phyloP scores from a whole-genome alignment of 2,329 filamentous ascomycete genomes.

The Furcasterigmium sp. region DNA sequence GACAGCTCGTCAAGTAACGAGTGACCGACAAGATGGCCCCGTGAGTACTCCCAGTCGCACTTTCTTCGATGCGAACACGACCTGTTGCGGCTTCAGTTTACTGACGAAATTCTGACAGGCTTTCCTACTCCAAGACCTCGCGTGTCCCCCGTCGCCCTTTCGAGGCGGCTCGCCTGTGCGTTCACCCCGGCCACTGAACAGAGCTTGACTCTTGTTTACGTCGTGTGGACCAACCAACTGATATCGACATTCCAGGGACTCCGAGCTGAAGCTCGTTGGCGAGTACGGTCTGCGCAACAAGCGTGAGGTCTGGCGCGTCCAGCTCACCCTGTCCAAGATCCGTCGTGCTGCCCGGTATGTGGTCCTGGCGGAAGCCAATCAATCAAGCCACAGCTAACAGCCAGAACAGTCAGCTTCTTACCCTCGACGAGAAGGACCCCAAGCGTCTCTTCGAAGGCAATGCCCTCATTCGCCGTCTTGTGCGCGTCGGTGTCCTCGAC shows the following conservation, averaged over 20 bases:
- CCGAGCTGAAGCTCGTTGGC: constrained; percentile 98
- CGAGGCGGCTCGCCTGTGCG: constrained; percentile 99
- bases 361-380: too few species aligned
- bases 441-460: constrained; percentile 99
- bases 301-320: constrained; percentile 99
- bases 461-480: constrained; percentile 99
- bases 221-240: constrained; percentile 73
- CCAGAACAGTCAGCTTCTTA: constrained; percentile 84
- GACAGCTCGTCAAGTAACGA: not conserved
- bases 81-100: not conserved
- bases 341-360: constrained; percentile 98
- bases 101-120: constrained; percentile 21
- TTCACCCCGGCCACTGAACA: constrained; percentile 92
- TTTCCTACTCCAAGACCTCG: constrained; percentile 98
- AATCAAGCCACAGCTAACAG: too few species aligned
- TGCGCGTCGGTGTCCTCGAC: constrained; percentile 98
- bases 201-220: constrained; percentile 95
- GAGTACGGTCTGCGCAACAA: constrained; percentile 99
- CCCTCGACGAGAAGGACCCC: constrained; percentile 99
- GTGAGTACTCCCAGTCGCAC: constrained; percentile 17
- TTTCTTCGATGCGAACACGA: not conserved
- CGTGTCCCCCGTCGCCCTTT: constrained; percentile 98
- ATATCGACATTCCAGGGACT: constrained; percentile 72
- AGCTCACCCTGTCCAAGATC: constrained; percentile 99
- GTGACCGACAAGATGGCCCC: constrained; percentile 35